These are phyloP conservation scores for Chalciporus sphaerocephalus DNA, from an alignment of 768 basidiomycete species.

Conservation along the genomic window DNA sequence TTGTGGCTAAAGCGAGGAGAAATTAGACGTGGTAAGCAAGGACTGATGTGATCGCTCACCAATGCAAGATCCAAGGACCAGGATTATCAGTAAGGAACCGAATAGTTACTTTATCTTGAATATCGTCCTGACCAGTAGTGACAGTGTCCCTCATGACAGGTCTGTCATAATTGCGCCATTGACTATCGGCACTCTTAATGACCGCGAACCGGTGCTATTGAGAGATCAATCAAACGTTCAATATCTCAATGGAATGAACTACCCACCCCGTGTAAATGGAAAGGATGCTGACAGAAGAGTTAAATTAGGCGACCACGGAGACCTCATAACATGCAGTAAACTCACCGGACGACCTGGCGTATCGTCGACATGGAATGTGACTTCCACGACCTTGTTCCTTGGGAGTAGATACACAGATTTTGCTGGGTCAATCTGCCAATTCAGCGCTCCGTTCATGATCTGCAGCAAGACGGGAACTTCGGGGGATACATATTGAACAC, in stretches of 20 bases:
- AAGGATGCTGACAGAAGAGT: constrained; percentile 12
- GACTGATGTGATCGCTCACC: constrained; percentile 4
- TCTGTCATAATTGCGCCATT: constrained; percentile 41
- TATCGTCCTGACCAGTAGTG: constrained; percentile 25
- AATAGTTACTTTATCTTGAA: constrained; percentile 42
- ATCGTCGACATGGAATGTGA: constrained; percentile 19
- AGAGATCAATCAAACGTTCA: too few relatives aligned
- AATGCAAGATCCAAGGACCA: constrained; percentile 23
- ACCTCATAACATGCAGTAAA: neutral
- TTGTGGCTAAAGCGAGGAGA: constrained; percentile 6
- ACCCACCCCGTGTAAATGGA: constrained; percentile 23
- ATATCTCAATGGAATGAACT: neutral
- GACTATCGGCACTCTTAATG: constrained; percentile 38
- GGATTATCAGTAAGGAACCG: constrained; percentile 68
- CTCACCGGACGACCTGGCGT: constrained; percentile 32
- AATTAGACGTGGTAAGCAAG: neutral
- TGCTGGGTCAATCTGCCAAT: constrained; percentile 10
- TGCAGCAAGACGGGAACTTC: constrained; percentile 18
- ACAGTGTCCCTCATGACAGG: constrained; percentile 54
- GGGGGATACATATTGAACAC: constrained; percentile 6
- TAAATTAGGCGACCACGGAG: neutral
- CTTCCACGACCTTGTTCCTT: constrained; percentile 11
- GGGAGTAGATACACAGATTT: constrained; percentile 17
- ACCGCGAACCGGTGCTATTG: constrained; percentile 40
- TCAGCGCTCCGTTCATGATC: constrained; percentile 19